Evolutionary conservation across 169 alveolate genomes (phyloP).

Genomic region (Ichthyophthirius multifiliis): DNA sequence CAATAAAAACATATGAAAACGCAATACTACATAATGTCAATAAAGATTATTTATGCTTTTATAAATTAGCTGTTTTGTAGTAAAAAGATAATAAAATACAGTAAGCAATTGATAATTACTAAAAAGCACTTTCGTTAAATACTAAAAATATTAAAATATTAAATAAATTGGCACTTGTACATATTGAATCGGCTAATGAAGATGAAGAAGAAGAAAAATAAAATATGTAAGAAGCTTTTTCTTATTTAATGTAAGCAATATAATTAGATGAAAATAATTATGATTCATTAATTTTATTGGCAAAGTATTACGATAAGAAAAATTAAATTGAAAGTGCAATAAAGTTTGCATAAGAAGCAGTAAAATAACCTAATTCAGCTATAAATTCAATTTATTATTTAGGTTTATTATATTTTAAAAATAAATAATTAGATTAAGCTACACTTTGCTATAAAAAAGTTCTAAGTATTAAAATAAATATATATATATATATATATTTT

Average conservation of each 20-base stretch:
- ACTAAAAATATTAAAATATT: not conserved
- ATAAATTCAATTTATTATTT: not conserved
- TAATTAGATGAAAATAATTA: slow-evolving; percentile 1
- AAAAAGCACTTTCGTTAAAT: not conserved
- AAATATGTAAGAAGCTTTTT: not conserved
- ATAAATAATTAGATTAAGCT: not conserved
- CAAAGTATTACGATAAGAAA: not conserved
- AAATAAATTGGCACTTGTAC: no score
- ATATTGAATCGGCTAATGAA: not conserved
- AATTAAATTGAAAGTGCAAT: not conserved
- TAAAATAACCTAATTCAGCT: not conserved
- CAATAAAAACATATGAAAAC: not conserved
- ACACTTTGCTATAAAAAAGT: not conserved
- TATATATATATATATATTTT: not conserved
- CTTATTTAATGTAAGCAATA: not conserved
- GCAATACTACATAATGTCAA: not conserved
- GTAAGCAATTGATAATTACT: not conserved
- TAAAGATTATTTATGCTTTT: not conserved
- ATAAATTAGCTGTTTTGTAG: not conserved
- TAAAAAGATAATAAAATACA: not conserved
- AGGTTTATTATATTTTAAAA: not conserved
- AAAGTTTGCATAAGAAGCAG: not conserved
- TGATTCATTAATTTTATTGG: not conserved
- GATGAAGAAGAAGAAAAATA: not conserved
- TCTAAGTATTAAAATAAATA: not conserved